Evolutionary conservation across 805 yeast genomes (phyloP).

Genomic region (Jamesozyma spencerorum): DNA sequence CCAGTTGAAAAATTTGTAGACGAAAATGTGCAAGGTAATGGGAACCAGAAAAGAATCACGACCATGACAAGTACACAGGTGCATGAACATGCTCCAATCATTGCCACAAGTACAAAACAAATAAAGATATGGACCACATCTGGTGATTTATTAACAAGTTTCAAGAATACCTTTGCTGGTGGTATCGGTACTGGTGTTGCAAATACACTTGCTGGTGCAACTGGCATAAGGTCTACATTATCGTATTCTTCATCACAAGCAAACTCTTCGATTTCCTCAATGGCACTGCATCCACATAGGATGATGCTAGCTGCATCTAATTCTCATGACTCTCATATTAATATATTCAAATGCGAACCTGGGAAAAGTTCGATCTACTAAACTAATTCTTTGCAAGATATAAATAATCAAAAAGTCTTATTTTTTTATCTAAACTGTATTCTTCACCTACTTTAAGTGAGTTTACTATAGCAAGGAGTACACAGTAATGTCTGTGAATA

Average conservation of each 20-base stretch:
- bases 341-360: slow-evolving; percentile 42
- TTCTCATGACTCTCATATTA: slow-evolving; percentile 64
- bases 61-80: slow-evolving; percentile 59
- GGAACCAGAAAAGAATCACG: slow-evolving; percentile 9
- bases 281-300: slow-evolving; percentile 85
- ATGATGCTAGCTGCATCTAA: slow-evolving; percentile 87
- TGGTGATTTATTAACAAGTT: slow-evolving; percentile 60
- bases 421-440: no score
- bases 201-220: slow-evolving; percentile 24
- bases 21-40: slow-evolving; percentile 29
- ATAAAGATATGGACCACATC: slow-evolving; percentile 79
- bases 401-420: no score
- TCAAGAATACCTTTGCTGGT: slow-evolving; percentile 37
- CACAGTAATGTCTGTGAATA: no score
- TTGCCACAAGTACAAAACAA: slow-evolving; percentile 76
- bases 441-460: no score
- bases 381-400: neutral
- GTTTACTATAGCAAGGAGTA: no score
- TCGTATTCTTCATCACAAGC: slow-evolving; percentile 16
- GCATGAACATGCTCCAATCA: slow-evolving; percentile 94
- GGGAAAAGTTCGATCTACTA: neutral
- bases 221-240: slow-evolving; percentile 23
- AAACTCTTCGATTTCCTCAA: slow-evolving; percentile 46
- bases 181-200: slow-evolving; percentile 16
- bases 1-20: slow-evolving; percentile 64